These are phyloP conservation scores for Neospermospora avenae DNA, from an alignment of 2,329 filamentous ascomycete genomes.

Conservation along the genomic window DNA sequence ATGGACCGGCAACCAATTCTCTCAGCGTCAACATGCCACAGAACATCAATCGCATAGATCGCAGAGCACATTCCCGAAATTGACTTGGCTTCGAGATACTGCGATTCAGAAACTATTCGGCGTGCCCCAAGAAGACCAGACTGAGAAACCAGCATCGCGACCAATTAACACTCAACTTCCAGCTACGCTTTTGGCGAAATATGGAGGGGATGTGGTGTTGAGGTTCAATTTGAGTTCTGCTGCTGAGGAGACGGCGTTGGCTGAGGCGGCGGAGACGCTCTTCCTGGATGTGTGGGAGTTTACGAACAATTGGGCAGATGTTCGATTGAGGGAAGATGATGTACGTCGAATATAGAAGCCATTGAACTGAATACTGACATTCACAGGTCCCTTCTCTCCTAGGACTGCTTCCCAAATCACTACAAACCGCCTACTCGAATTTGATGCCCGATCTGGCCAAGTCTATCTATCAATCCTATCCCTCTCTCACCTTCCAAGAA, in stretches of 20 bases:
- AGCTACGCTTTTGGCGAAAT: slow-evolving; percentile 44
- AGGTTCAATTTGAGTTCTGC: slow-evolving; percentile 75
- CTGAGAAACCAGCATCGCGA: slow-evolving; percentile 16
- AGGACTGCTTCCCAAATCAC: slow-evolving; percentile 69
- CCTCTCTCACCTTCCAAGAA: slow-evolving; percentile 29
- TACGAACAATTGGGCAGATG: slow-evolving; percentile 77
- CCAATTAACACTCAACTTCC: slow-evolving; percentile 35
- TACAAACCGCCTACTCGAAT: slow-evolving; percentile 68
- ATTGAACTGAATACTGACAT: slow-evolving; percentile 11
- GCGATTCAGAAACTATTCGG: slow-evolving; percentile 51
- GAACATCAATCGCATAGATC: slow-evolving; percentile 1
- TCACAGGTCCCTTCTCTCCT: slow-evolving; percentile 66
- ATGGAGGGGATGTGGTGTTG: slow-evolving; percentile 80
- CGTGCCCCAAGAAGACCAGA: slow-evolving; percentile 29
- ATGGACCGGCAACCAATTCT: slow-evolving; percentile 18
- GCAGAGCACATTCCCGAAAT: slow-evolving; percentile 42
- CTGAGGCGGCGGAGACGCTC: slow-evolving; percentile 69
- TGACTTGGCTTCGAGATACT: slow-evolving; percentile 50
- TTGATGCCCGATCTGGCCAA: slow-evolving; percentile 78
- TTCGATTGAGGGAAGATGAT: slow-evolving; percentile 72
- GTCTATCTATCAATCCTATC: slow-evolving; percentile 74
- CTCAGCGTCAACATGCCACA: slow-evolving; percentile 14
- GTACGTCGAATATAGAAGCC: slow-evolving; percentile 43
- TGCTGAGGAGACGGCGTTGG: slow-evolving; percentile 66
- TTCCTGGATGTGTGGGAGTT: slow-evolving; percentile 92